Evolutionary conservation across 2,329 filamentous ascomycete species (phyloP).

Genomic region (Alternaria longipes): DNA sequence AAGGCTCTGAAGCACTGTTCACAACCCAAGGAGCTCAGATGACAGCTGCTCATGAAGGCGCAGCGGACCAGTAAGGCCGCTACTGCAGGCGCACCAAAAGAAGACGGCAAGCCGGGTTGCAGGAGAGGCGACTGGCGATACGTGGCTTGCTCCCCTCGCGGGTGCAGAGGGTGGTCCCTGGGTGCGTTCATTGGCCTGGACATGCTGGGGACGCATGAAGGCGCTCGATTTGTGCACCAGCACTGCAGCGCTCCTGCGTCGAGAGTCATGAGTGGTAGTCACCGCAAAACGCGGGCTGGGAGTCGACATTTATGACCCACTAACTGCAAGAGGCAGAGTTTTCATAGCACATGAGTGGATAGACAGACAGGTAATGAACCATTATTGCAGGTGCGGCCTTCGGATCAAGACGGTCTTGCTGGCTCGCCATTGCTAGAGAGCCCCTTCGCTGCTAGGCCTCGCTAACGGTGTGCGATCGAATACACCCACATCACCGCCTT

Average conservation of each 20-base stretch:
- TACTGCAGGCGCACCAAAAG: slow-evolving; percentile 25
- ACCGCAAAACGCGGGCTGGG: slow-evolving; percentile 30
- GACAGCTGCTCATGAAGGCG: slow-evolving; percentile 16
- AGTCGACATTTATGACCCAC: slow-evolving; percentile 24
- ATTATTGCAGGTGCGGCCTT: slow-evolving; percentile 25
- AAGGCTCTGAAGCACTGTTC: slow-evolving; percentile 11
- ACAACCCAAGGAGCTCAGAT: slow-evolving; percentile 8
- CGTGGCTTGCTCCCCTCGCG: slow-evolving; percentile 41
- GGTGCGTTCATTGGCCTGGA: slow-evolving; percentile 35
- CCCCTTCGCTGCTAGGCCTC: slow-evolving; percentile 17
- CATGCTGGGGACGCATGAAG: slow-evolving; percentile 20
- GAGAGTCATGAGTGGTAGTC: slow-evolving; percentile 34
- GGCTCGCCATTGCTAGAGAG: neutral
- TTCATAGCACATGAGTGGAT: slow-evolving; percentile 31
- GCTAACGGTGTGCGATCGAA: slow-evolving; percentile 14
- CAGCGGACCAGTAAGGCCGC: slow-evolving; percentile 21
- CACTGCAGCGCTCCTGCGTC: slow-evolving; percentile 25
- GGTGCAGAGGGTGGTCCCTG: slow-evolving; percentile 35
- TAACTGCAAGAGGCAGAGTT: slow-evolving; percentile 35
- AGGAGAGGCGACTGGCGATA: slow-evolving; percentile 21
- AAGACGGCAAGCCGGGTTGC: slow-evolving; percentile 17
- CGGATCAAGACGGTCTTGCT: slow-evolving; percentile 17
- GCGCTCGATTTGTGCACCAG: slow-evolving; percentile 37
- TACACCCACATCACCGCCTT: slow-evolving; percentile 18
- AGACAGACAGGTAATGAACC: slow-evolving; percentile 28